Conservation (phyloP, 352 stramenopile species). For the Phytophthora idaei region DNA sequence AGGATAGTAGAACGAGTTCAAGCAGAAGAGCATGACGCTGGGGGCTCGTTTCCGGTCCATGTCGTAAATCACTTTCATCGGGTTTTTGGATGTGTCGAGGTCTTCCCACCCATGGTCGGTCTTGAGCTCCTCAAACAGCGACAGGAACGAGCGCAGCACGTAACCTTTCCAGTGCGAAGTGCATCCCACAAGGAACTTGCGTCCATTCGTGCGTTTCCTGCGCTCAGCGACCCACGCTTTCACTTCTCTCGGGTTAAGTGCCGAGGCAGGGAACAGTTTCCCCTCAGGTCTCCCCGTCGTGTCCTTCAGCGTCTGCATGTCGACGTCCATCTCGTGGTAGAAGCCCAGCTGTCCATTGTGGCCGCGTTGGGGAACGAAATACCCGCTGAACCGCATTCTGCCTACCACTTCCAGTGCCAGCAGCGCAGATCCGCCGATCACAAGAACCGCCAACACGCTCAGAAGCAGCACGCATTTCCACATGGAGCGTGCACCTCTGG, state of each 20-base stretch:
- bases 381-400: conserved; percentile 58
- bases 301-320: conserved; percentile 60
- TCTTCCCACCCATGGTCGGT: conserved; percentile 68
- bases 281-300: conserved; percentile 38
- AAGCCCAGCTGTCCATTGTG: conserved; percentile 69
- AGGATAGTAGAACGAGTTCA: conserved; percentile 75
- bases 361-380: conserved; percentile 35
- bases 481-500: conserved; percentile 1
- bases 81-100: conserved; percentile 53
- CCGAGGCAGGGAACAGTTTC: conserved; percentile 51
- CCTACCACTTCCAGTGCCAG: conserved; percentile 53
- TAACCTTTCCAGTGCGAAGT: conserved; percentile 64
- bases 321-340: conserved; percentile 83
- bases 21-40: conserved; percentile 75
- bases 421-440: conserved; percentile 35
- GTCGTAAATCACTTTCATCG: conserved; percentile 66
- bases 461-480: conserved; percentile 29
- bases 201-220: conserved; percentile 67
- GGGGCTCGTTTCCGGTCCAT: conserved; percentile 66
- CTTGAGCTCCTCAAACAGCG: conserved; percentile 75
- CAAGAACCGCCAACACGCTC: conserved; percentile 24
- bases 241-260: conserved; percentile 51
- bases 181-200: conserved; percentile 75
- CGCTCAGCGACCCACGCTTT: conserved; percentile 70
- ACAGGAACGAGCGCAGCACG: conserved; percentile 67